Conservation (phyloP, 2,329 filamentous ascomycete species). For the Trichoderma harzianum region DNA sequence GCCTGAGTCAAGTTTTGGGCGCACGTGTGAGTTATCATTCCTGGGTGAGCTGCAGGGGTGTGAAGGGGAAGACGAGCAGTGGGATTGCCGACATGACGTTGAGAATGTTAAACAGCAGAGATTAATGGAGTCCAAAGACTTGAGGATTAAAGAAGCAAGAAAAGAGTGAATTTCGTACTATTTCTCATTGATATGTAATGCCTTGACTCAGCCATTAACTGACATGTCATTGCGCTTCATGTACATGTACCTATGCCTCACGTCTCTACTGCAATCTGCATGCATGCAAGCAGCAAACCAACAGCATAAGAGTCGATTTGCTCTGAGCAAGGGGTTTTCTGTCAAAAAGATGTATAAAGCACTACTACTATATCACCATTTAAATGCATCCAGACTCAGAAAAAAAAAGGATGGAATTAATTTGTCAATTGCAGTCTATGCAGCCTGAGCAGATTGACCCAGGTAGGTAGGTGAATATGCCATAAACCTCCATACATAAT, state of each 20-base stretch:
- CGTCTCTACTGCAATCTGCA: background rate
- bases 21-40: background rate
- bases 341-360: background rate
- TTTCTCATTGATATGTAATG: background rate
- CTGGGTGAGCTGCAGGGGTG: background rate
- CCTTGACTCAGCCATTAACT: background rate
- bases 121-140: too few relatives aligned
- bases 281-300: background rate
- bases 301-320: background rate
- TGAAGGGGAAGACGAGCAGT: too few relatives aligned
- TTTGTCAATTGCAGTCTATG: background rate
- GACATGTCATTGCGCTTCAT: background rate
- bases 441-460: background rate
- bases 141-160: too few relatives aligned
- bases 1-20: background rate
- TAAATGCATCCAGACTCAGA: background rate
- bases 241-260: background rate
- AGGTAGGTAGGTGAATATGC: background rate
- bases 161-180: too few relatives aligned
- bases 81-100: too few relatives aligned
- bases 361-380: background rate
- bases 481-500: background rate
- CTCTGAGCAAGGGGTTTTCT: background rate
- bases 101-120: too few relatives aligned
- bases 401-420: background rate